A percentile compares a stretch with the other conserved stretches of the same genome.
phyloP scores from a whole-genome alignment of 2,329 filamentous ascomycete genomes.

The Venturia aucupariae region DNA sequence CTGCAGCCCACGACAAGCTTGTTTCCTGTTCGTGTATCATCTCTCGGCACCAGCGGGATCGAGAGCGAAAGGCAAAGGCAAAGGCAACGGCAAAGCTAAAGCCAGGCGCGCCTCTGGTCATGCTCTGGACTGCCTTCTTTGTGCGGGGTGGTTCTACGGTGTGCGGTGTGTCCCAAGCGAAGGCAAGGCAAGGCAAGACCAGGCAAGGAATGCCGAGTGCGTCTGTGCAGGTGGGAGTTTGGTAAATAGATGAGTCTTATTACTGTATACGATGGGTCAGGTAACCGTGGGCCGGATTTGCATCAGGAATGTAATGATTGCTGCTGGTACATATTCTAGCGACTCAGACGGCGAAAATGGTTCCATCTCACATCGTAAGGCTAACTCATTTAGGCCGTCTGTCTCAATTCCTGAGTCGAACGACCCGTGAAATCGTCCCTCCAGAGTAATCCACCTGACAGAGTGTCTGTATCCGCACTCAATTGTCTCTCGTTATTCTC shows the following conservation, averaged over 20 bases:
- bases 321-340: neutral
- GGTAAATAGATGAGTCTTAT: neutral
- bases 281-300: no score
- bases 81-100: no score
- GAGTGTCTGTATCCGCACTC: neutral
- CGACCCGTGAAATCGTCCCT: neutral
- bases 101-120: no score
- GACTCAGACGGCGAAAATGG: no score
- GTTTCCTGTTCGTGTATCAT: neutral
- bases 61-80: no score
- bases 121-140: no score
- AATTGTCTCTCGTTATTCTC: neutral
- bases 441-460: neutral
- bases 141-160: no score
- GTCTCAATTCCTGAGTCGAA: neutral
- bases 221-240: neutral
- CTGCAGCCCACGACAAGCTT: neutral
- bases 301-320: no score
- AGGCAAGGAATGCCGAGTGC: neutral
- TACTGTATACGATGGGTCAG: neutral
- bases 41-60: neutral
- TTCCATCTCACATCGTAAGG: neutral
- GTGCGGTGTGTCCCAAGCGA: no score
- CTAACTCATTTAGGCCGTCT: neutral
- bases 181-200: no score